Base-by-base conservation (phyloP, 495 filamentous ascomycete genomes). In the Darksidea phi region DNA sequence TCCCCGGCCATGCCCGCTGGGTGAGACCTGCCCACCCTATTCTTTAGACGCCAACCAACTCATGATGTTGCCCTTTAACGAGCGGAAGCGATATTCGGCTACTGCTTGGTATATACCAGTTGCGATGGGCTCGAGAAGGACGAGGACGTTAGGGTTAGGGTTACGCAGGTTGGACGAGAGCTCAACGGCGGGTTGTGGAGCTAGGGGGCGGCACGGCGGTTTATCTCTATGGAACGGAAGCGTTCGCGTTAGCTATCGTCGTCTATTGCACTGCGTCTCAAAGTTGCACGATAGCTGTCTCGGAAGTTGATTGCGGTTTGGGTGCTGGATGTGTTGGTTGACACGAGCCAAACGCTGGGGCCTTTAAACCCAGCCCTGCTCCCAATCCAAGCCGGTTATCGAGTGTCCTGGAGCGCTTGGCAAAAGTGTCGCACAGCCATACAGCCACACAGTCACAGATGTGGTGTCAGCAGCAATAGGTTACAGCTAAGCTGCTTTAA, bases 61-160 rank as follows among this genome's bases (percentile, higher is more conserved):
- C 18, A 43, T 43, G 13, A 43, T 43, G 15, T 43, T 43, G 5
- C 41, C 41, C 18, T 43, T 20, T 6, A 43, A 15, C 41, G 41
- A 43, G 41, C 41, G 5, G 41, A 43, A 43, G 41, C 41, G 41
- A 43, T 43, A 43, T 43, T 43, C 13, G 41, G 41, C 48, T 52
- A 52, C 48, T 28, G 26, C 48, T 54, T 54, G n/a, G 38, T 46
- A 46, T 55, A 18, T 54, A 10, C 45, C 23, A 37, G 36, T 55
- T 55, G 23, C 52, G 37, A 55, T 55, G 52, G 7, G 52, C 52
- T 55, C 25, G 18, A 55, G 38, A 55, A 36, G 52, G 2, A 46
- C 52, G 52, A 55, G 41, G 52, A 55, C 52, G 38, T 55, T 36
- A n/a, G n/a, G n/a, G n/a, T n/a, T n/a, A n/a, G n/a, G n/a, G n/a